Percentiles rank a stretch among this genome's conserved stretches.
phyloP scores from a whole-genome alignment of 2,329 filamentous ascomycete species.

The Apiospora rasikravindrae region DNA sequence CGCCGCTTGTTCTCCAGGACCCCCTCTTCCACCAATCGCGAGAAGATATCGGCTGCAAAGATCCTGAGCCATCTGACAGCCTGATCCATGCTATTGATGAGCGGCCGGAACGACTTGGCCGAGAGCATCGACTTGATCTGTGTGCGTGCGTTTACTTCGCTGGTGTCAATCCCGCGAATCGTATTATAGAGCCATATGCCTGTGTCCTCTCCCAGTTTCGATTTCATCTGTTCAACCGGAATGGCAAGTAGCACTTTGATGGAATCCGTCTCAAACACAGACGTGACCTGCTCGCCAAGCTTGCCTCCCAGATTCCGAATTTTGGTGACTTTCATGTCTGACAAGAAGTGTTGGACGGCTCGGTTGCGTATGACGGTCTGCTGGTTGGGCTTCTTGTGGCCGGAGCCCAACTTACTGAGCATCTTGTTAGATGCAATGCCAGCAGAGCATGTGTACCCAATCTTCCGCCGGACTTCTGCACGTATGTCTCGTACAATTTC shows the following conservation, averaged over 20 bases:
- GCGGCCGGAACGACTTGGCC: constrained; percentile 90
- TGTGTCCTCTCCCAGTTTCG: constrained; percentile 81
- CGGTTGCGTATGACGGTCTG: constrained; percentile 93
- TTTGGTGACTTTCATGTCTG: constrained; percentile 89
- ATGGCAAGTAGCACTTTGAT: constrained; percentile 77
- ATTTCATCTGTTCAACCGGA: constrained; percentile 76
- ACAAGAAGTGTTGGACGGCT: constrained; percentile 79
- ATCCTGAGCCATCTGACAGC: constrained; percentile 87
- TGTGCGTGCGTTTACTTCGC: constrained; percentile 87
- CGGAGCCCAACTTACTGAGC: constrained; percentile 91
- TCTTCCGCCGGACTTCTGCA: constrained; percentile 66
- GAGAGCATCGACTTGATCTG: constrained; percentile 98
- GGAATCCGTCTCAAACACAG: constrained; percentile 80
- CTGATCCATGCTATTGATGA: constrained; percentile 78
- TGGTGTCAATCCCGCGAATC: constrained; percentile 83
- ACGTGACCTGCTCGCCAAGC: constrained; percentile 83
- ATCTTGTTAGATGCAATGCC: constrained; percentile 93
- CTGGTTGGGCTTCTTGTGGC: constrained; percentile 88
- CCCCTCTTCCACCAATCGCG: constrained; percentile 87
- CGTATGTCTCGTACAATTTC: constrained; percentile 85
- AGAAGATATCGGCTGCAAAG: constrained; percentile 89
- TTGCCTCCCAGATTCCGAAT: constrained; percentile 96
- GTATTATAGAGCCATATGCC: constrained; percentile 85
- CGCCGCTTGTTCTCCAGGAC: constrained; percentile 85
- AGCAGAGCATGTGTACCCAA: constrained; percentile 90